These are phyloP conservation scores for Corchorus capsularis DNA, from an alignment of 345 rosid genomes.

Conservation along the genomic window DNA sequence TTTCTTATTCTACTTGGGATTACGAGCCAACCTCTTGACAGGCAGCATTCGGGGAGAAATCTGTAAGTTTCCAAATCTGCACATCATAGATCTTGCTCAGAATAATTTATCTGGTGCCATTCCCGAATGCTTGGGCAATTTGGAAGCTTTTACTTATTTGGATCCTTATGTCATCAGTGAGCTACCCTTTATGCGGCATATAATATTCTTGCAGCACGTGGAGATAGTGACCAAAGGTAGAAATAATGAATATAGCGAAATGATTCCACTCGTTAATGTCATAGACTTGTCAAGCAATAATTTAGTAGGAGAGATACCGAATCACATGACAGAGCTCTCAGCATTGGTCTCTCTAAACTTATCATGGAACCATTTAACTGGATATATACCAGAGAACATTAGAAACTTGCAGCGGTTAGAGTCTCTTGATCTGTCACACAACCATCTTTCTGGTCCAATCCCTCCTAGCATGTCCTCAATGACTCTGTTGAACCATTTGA, in stretches of 20 bases:
- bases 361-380: conserved; percentile 21
- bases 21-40: conserved; percentile 22
- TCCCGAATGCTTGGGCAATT: conserved; percentile 17
- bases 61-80: conserved; percentile 21
- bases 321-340: conserved; percentile 25
- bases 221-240: conserved; percentile 4
- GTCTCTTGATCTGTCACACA: conserved; percentile 33
- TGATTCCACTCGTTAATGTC: background rate
- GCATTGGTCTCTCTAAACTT: conserved; percentile 20
- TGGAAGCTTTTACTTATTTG: background rate
- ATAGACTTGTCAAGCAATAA: conserved; percentile 27
- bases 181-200: background rate
- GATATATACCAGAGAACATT: conserved; percentile 12
- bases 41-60: conserved; percentile 27
- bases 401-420: conserved; percentile 17
- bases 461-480: conserved; percentile 28
- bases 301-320: conserved; percentile 23
- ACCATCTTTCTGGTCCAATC: conserved; percentile 28
- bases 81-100: conserved; percentile 18
- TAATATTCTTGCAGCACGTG: no score
- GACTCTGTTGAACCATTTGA: conserved; percentile 18
- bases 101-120: conserved; percentile 22
- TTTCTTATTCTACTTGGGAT: background rate
- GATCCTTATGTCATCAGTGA: background rate
- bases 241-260: background rate